phyloP scores from a whole-genome alignment of 2,329 filamentous ascomycete genomes.

The Leptographium radiaticola region DNA sequence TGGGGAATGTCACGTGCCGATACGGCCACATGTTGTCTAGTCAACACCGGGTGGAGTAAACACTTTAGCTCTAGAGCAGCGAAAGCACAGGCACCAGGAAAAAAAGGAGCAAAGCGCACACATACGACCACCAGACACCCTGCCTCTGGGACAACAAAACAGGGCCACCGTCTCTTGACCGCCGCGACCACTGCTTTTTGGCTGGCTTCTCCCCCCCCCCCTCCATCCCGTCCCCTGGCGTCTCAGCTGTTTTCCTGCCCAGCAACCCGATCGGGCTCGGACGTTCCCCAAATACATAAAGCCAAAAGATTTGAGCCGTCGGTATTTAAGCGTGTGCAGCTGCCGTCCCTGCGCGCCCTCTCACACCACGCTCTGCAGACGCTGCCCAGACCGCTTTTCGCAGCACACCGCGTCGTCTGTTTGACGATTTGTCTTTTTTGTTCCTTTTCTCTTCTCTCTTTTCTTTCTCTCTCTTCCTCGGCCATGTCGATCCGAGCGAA shows the following conservation, averaged over 20 bases:
- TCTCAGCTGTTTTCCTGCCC: not conserved
- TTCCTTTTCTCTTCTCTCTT: not conserved
- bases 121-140: no score
- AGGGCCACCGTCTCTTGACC: no score
- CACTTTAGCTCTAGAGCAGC: not conserved
- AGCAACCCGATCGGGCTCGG: not conserved
- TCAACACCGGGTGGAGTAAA: slow-evolving; percentile 11
- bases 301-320: no score
- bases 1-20: no score
- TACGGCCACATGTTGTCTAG: slow-evolving; percentile 7
- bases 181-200: no score
- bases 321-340: no score
- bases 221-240: not conserved
- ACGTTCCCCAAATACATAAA: not conserved
- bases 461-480: not conserved
- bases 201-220: no score
- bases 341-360: no score
- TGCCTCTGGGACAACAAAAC: no score
- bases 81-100: not conserved
- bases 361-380: no score
- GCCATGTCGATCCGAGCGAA: slow-evolving; percentile 20
- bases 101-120: not conserved
- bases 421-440: not conserved
- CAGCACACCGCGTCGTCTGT: no score
- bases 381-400: no score